phyloP scores from a whole-genome alignment of 2,329 filamentous ascomycete species.

The Grosmannia clavigera region DNA sequence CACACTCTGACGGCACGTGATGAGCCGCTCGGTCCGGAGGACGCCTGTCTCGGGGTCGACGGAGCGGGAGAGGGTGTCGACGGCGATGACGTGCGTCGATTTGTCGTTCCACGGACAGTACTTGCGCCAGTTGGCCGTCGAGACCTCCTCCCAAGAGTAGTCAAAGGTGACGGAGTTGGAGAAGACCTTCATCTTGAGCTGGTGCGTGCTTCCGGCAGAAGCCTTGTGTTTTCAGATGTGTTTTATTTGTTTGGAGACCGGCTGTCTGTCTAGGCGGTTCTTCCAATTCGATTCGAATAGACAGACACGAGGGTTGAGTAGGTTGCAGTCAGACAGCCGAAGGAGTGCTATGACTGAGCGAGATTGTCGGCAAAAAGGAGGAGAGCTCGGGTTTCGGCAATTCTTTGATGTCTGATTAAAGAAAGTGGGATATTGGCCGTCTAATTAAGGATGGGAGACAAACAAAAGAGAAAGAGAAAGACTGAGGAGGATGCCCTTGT shows the following conservation, averaged over 20 bases:
- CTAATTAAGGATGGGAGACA: not conserved
- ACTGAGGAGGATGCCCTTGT: not conserved
- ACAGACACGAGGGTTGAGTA: not conserved
- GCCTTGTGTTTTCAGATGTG: not conserved
- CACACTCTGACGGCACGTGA: constrained; percentile 49
- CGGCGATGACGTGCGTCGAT: constrained; percentile 89
- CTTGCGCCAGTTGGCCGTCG: constrained; percentile 94
- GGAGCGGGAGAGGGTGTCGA: constrained; percentile 73
- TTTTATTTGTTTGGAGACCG: too few species aligned
- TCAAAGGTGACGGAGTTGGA: constrained; percentile 80
- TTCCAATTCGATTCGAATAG: not conserved
- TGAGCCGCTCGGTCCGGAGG: constrained; percentile 49
- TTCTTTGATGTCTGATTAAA: not conserved
- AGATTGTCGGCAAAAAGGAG: not conserved
- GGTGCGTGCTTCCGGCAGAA: constrained; percentile 1
- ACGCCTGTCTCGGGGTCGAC: constrained; percentile 46
- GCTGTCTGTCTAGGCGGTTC: not conserved
- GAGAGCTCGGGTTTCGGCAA: not conserved
- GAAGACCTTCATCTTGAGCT: constrained; percentile 76
- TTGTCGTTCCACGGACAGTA: constrained; percentile 99
- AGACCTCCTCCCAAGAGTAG: constrained; percentile 98
- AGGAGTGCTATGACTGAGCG: not conserved
- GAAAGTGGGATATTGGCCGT: not conserved
- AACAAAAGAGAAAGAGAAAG: not conserved
- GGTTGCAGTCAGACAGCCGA: not conserved